These are phyloP conservation scores for Arthrobotrys megalospora DNA, from an alignment of 2,329 filamentous ascomycete species.

Conservation along the genomic window DNA sequence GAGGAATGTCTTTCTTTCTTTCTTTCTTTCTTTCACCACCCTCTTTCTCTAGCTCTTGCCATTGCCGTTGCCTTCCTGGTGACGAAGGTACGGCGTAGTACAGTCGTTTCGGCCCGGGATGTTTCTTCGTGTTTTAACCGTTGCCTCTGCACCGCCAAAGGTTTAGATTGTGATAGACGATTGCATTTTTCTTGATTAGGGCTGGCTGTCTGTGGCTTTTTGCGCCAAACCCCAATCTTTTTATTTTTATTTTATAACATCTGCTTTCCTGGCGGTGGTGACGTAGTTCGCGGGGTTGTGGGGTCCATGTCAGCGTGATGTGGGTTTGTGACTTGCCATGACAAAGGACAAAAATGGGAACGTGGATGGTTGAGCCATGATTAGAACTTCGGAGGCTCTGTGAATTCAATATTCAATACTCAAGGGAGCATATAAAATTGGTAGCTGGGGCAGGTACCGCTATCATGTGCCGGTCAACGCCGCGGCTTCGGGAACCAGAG, in stretches of 20 bases:
- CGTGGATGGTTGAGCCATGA: constrained; percentile 12
- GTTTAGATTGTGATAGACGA: background rate
- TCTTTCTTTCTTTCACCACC: constrained; percentile 4
- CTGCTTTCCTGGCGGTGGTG: background rate
- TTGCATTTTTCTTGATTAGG: constrained; percentile 5
- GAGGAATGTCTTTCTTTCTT: constrained; percentile 12
- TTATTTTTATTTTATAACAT: background rate
- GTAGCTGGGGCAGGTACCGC: background rate
- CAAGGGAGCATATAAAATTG: too few relatives aligned
- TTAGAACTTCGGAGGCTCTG: background rate
- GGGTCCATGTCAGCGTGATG: constrained; percentile 51
- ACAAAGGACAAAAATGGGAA: background rate
- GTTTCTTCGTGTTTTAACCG: background rate
- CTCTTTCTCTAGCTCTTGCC: constrained; percentile 1
- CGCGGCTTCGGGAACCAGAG: constrained; percentile 14
- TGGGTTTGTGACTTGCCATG: constrained; percentile 44
- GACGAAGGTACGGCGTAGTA: background rate
- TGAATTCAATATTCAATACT: too few relatives aligned
- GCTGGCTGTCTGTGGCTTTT: background rate
- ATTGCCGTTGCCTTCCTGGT: constrained; percentile 14
- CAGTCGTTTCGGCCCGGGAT: background rate
- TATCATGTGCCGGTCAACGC: constrained; percentile 16
- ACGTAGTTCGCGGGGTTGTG: constrained; percentile 18
- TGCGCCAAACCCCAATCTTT: background rate
- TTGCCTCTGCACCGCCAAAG: background rate